phyloP scores from a whole-genome alignment of 2,329 filamentous ascomycete species.

The Ascosphaera pollenicola region DNA sequence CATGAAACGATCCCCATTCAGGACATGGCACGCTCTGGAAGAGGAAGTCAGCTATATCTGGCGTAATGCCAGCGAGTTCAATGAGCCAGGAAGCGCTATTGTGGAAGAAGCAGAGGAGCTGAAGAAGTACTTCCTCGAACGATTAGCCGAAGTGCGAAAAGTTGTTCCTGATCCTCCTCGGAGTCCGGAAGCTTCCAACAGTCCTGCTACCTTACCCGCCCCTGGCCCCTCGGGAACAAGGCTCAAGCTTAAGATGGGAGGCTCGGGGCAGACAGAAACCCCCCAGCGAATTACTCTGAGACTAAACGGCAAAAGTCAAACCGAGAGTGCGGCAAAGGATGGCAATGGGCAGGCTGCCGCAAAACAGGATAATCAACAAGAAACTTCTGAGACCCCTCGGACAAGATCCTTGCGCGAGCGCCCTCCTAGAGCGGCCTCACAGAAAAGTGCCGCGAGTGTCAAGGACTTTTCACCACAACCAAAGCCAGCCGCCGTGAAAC shows the following conservation, averaged over 20 bases:
- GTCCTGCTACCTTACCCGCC: too few species aligned
- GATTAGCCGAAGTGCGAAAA: conserved; percentile 49
- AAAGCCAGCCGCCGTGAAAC: too few species aligned
- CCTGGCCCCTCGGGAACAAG: too few species aligned
- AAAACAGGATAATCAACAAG: too few species aligned
- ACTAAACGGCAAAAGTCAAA: conserved; percentile 40
- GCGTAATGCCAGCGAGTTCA: conserved; percentile 74
- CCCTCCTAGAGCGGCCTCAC: too few species aligned
- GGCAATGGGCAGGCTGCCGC: too few species aligned
- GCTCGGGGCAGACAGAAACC: conserved; percentile 16
- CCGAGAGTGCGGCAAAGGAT: too few species aligned
- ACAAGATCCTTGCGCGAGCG: too few species aligned
- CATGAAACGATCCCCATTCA: conserved; percentile 39
- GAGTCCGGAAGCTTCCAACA: conserved; percentile 8
- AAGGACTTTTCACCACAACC: too few species aligned
- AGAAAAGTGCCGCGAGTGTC: too few species aligned
- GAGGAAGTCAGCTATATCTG: conserved; percentile 62
- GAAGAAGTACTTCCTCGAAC: conserved; percentile 47
- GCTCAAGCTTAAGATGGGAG: conserved; percentile 55
- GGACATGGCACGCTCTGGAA: conserved; percentile 63
- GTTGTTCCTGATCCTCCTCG: conserved; percentile 42
- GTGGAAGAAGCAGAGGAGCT: conserved; percentile 55
- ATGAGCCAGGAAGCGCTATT: conserved; percentile 78
- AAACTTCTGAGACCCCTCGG: too few species aligned
- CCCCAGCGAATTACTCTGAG: conserved; percentile 50